These are phyloP conservation scores for Jatropha multifida DNA, from an alignment of 441 rosid genomes.

Conservation along the genomic window DNA sequence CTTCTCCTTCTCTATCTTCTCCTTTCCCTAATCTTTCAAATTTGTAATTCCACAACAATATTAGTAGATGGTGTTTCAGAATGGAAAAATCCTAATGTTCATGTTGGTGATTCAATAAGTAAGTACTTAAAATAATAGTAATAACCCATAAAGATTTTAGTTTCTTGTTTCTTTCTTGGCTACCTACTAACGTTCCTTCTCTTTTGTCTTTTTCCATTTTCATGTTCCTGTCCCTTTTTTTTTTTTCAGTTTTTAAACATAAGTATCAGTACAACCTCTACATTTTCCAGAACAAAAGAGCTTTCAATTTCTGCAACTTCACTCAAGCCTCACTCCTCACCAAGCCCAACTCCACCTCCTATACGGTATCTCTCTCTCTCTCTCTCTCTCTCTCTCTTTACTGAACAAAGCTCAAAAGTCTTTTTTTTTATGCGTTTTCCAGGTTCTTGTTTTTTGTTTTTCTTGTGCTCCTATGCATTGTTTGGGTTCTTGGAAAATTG, in stretches of 20 bases:
- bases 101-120: slow-evolving; percentile 72
- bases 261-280: slow-evolving; percentile 64
- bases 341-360: slow-evolving; percentile 60
- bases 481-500: not conserved
- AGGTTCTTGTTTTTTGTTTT: not conserved
- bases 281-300: slow-evolving; percentile 78
- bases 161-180: not conserved
- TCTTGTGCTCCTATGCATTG: too few species aligned
- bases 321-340: slow-evolving; percentile 77
- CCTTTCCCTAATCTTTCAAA: slow-evolving; percentile 38
- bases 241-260: slow-evolving; percentile 65
- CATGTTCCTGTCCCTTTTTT: not conserved
- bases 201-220: not conserved
- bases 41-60: slow-evolving; percentile 46
- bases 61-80: slow-evolving; percentile 69
- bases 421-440: not conserved
- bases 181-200: slow-evolving; percentile 15
- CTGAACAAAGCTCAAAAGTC: not conserved
- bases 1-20: slow-evolving; percentile 32
- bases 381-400: not conserved
- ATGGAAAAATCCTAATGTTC: slow-evolving; percentile 65
- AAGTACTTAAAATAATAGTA: slow-evolving; percentile 25
- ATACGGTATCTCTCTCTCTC: slow-evolving; percentile 41
- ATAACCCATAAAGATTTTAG: not conserved
- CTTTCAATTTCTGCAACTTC: slow-evolving; percentile 77